Base-by-base conservation (phyloP, 345 rosid species). In the Gynandropsis gynandra region DNA sequence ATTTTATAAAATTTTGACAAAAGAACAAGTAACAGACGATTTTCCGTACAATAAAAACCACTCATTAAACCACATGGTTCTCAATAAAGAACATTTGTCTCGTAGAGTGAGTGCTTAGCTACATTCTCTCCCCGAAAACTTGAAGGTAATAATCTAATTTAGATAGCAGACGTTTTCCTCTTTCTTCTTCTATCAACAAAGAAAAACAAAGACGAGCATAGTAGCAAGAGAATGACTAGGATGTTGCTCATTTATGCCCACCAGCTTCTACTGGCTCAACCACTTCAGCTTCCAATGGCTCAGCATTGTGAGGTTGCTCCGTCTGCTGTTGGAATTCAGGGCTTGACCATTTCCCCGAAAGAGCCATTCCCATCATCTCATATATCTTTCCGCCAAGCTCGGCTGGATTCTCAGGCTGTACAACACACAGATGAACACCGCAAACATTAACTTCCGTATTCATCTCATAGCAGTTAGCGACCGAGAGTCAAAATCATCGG, bases 341-440 rank as follows among this genome's bases (percentile, higher is more conserved):
- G 13, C 54, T 52, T 16, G 82, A 77, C 98, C 98, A 92, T 75
- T 82, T 92, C 33, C 80, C 86, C 0, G 89, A 68, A 52, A 87
- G 80, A 52, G 96, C 90, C 62, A 67, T 58, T 34, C 73, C 83
- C 96, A 92, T 82, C 95, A 92, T 82, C 82, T 87, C 97, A 45
- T 92, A 92, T 72, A 92, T 92, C 83, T 92, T 92, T 62, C 95
- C 84, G 14, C 97, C 87, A 0, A 92, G 90, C 68, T 87, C 74
- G 4, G 94, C 97, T 16, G 98, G 98, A 69, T 85, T 74, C 61
- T 87, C 98, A 16, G 97, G 97, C 98, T 92, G 80, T 20, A 54
- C 35, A 7, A 45, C 53, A 56, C 10, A 52, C 60, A 52, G 47
- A 2, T 8, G n/a, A 16, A 21, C 14, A 32, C 12, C n/a, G 15